Percentiles rank a stretch among this genome's conserved stretches.
Conservation (phyloP, 768 basidiomycete genomes). For the Tricholoma sp. region DNA sequence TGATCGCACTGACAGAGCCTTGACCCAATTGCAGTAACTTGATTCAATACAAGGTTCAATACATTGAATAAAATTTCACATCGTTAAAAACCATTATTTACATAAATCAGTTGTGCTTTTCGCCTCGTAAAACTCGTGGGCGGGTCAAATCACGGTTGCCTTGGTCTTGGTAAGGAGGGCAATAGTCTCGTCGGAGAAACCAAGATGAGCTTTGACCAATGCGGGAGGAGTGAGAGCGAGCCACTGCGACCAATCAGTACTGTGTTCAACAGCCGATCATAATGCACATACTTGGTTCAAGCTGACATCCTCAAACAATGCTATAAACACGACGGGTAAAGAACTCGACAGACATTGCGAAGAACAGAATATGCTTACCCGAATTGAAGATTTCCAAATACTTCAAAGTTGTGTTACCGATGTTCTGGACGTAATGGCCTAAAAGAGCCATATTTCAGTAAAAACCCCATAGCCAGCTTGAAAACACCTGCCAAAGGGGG, state of each 20-base stretch:
- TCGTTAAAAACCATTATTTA: too few species aligned
- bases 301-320: conserved; percentile 18
- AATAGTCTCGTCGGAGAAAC: conserved; percentile 32
- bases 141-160: conserved; percentile 27
- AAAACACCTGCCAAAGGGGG: conserved; percentile 41
- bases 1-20: neutral
- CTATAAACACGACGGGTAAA: conserved; percentile 6
- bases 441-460: conserved; percentile 3
- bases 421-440: conserved; percentile 55
- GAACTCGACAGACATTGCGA: conserved; percentile 9
- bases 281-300: conserved; percentile 27
- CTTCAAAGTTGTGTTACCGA: conserved; percentile 41
- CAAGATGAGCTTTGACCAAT: conserved; percentile 41
- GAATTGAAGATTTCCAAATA: conserved; percentile 47
- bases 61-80: neutral
- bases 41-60: neutral
- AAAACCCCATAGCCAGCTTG: neutral
- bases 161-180: conserved; percentile 36
- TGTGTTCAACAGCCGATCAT: neutral
- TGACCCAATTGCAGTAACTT: neutral
- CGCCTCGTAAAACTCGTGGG: neutral
- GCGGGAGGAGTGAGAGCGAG: conserved; percentile 41
- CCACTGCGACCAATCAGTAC: conserved; percentile 9
- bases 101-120: too few species aligned
- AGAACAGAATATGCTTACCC: conserved; percentile 17